Conservation (phyloP, 2,329 filamentous ascomycete species). For the Rosellinia necatrix region DNA sequence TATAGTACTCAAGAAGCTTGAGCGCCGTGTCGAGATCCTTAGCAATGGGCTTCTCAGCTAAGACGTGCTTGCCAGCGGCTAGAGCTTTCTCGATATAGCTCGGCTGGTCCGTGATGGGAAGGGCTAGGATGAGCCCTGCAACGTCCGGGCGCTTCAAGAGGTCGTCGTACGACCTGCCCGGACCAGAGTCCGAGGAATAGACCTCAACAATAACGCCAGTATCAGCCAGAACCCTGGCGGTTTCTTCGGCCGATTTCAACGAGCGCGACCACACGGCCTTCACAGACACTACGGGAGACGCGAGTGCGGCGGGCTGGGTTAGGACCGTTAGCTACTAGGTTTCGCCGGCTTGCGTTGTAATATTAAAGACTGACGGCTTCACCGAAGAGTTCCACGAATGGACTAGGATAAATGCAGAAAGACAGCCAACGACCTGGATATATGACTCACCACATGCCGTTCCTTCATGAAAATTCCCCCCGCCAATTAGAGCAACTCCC, state of each 20-base stretch:
- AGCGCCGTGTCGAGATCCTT: constrained; percentile 56
- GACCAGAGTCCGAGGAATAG: constrained; percentile 39
- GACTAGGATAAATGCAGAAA: neutral
- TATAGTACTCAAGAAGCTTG: constrained; percentile 47
- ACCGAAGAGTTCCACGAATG: neutral
- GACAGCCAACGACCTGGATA: neutral
- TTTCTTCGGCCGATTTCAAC: constrained; percentile 50
- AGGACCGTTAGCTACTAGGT: constrained; percentile 25
- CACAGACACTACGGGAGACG: constrained; percentile 49
- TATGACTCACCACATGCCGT: constrained; percentile 52
- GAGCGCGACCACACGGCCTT: constrained; percentile 63
- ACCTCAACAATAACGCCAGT: constrained; percentile 33
- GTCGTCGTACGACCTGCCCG: constrained; percentile 48
- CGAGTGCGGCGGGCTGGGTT: constrained; percentile 53
- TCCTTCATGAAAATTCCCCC: constrained; percentile 62
- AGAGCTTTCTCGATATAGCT: constrained; percentile 62
- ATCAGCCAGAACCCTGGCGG: constrained; percentile 41
- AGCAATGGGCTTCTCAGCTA: constrained; percentile 72
- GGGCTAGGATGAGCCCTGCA: constrained; percentile 46
- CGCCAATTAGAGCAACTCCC: constrained; percentile 60
- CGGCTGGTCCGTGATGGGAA: constrained; percentile 67
- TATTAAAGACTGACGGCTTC: no score
- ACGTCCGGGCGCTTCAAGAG: constrained; percentile 53
- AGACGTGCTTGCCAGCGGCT: constrained; percentile 69
- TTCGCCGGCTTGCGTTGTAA: no score